Evolutionary conservation across 2,329 filamentous ascomycete species (phyloP), one percentile per base, ranked within the genome.

Genomic region (Aspergillus piperis): DNA sequence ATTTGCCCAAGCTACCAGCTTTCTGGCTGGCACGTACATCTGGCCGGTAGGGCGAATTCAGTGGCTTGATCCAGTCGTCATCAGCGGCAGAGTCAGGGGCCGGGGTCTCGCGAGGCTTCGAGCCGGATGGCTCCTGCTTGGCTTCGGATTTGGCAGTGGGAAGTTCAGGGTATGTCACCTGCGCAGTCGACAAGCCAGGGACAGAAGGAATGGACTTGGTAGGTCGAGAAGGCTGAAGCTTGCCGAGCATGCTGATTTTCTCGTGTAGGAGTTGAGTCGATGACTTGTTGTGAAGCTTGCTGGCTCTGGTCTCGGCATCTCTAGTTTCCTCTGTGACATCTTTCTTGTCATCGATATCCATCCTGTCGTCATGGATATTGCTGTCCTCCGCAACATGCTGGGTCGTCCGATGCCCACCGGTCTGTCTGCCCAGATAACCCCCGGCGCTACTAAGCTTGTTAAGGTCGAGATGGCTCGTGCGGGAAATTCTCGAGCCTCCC

Each of bases 181-280:
- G 72, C 44, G 70, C 62, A 41, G 68, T 65, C 47, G 70, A 62
- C n/a, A 68, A 30, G 13, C 70, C 66, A 17, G 70, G 62, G 30
- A 66, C 67, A 3, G 77, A 67, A 21, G 77, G 73, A 44, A 80
- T 81, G 8, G 80, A 81, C 62, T 81, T 81, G 6, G 77, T 80
- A 6, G 76, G 73, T 49, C 80, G 72, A 39, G 77, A 71, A 66
- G 81, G 72, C 56, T 80, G 79, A 62, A 83, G 78, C 75, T 88
- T 81, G 38, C 84, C 84, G 41, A 90, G 82, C 82, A 88, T 85
- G 63, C 88, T 96, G 68, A 99, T 98, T 68, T 93, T 92, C 69
- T 98, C 94, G 66, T 96, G 92, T 15, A 99, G 82, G 47, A 91
- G 84, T 74, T 98, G 93, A 0, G 95, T 96, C n/a, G 95, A 96